Base-by-base conservation (phyloP, 2,329 filamentous ascomycete species). In the Ascocoryne sarcoides region DNA sequence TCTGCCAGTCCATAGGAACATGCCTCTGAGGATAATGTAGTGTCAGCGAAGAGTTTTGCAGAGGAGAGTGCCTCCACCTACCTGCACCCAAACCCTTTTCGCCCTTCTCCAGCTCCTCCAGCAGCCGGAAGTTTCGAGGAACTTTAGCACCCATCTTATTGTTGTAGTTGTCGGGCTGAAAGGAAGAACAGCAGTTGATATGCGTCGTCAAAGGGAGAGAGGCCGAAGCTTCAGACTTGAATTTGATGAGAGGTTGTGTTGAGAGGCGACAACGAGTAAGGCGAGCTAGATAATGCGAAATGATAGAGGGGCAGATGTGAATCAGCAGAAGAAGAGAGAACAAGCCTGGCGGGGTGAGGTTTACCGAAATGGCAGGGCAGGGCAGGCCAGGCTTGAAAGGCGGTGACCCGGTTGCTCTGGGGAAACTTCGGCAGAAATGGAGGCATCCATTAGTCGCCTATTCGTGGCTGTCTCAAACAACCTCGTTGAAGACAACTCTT, bases 71-170 rank as follows among this genome's bases (percentile, higher is more conserved):
- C 36, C 33, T 44, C 42, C 53, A 65, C 66, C 43, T 65, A 86
- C 87, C 86, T 63, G 90, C 88, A 59, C 92, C 90, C 49, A 92
- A 75, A 47, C 92, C 92, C 67, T 98, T 98, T 71, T 98, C 92
- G 59, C 92, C 92, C 71, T 96, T 96, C 71, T 98, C 92, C 15
- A 98, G 75, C 78, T 98, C 92, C 65, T 95, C 92, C 42, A 98
- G 74, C 52, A 98, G 77, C 60, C 90, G 82, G 64, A 98, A 98
- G 70, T 96, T 96, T 62, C 92, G 79, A 47, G 92, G 92, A 43
- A 98, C 77, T 65, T 93, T 87, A 44, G 84, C 79, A 60, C 44
- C 48, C 58, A 61, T 61, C 19, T 52, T 46, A 21, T 37, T 37
- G 10, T 31, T 9, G n/a, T n/a, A 36, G 14, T 34, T 39, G 32